These are phyloP conservation scores for Penicillium sp. DNA, from an alignment of 2,329 filamentous ascomycete species.

Conservation along the genomic window DNA sequence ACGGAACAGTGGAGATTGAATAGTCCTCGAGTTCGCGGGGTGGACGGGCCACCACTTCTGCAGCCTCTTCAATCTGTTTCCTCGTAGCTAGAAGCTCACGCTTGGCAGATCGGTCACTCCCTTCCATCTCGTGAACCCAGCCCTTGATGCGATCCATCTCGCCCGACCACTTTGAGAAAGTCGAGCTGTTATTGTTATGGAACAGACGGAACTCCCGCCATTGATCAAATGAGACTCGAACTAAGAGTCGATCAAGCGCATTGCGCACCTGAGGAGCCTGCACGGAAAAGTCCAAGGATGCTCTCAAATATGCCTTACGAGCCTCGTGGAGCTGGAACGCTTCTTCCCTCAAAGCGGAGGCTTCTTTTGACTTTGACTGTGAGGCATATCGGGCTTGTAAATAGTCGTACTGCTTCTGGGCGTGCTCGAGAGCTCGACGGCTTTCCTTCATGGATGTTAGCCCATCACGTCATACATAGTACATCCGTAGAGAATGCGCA, in stretches of 20 bases:
- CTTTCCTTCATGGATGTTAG: slow-evolving; percentile 60
- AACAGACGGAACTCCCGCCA: slow-evolving; percentile 83
- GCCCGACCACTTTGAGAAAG: slow-evolving; percentile 69
- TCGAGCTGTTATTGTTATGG: slow-evolving; percentile 66
- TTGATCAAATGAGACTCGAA: slow-evolving; percentile 82
- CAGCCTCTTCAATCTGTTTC: slow-evolving; percentile 79
- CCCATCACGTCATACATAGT: slow-evolving; percentile 23
- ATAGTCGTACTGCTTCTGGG: slow-evolving; percentile 84
- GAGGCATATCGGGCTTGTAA: slow-evolving; percentile 80
- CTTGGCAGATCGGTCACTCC: slow-evolving; percentile 81
- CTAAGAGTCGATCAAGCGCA: slow-evolving; percentile 82
- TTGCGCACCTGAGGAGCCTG: slow-evolving; percentile 84
- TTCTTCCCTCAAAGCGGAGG: slow-evolving; percentile 88
- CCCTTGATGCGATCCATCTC: slow-evolving; percentile 93
- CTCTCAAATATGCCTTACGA: slow-evolving; percentile 85
- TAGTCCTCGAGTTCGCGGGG: slow-evolving; percentile 95
- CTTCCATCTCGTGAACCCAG: slow-evolving; percentile 94
- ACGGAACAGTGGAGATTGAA: slow-evolving; percentile 85
- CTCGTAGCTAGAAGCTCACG: slow-evolving; percentile 79
- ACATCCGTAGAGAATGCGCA: slow-evolving; percentile 8
- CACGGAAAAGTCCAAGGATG: slow-evolving; percentile 91
- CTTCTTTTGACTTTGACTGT: slow-evolving; percentile 92
- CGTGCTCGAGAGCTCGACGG: slow-evolving; percentile 73
- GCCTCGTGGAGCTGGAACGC: slow-evolving; percentile 95
- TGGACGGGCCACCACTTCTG: slow-evolving; percentile 73